Conservation (phyloP, 2,329 filamentous ascomycete genomes). For the Diaporthe helianthi region DNA sequence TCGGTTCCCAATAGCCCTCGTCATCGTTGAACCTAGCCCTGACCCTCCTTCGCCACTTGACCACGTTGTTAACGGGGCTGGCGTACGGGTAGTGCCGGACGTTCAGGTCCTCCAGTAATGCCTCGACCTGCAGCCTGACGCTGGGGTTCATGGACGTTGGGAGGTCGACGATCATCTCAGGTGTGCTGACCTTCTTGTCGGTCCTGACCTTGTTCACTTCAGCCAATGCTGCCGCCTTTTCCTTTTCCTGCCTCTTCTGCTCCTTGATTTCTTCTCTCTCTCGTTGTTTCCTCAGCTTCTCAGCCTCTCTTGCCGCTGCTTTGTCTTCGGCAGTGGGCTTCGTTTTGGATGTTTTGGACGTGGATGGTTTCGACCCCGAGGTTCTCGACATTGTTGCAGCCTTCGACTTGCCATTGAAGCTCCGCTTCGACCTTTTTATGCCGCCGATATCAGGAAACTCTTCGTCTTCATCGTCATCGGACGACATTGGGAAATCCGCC, state of each 20-base stretch:
- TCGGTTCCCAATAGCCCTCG: constrained; percentile 70
- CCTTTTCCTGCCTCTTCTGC: constrained; percentile 68
- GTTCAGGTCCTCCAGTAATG: constrained; percentile 58
- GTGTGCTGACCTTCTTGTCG: constrained; percentile 75
- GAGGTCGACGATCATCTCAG: constrained; percentile 80
- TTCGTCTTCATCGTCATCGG: constrained; percentile 44
- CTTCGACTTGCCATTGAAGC: constrained; percentile 16
- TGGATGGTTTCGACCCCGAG: constrained; percentile 36
- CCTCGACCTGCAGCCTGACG: constrained; percentile 53
- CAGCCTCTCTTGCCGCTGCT: constrained; percentile 56
- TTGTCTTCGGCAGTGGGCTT: constrained; percentile 48
- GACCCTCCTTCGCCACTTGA: constrained; percentile 75
- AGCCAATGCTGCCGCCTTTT: constrained; percentile 68
- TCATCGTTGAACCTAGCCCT: constrained; percentile 67
- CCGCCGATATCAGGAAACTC: constrained; percentile 57
- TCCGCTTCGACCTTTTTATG: constrained; percentile 39
- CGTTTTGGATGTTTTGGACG: constrained; percentile 22
- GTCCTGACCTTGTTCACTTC: constrained; percentile 77
- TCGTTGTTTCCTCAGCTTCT: constrained; percentile 61
- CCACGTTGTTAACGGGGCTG: constrained; percentile 57
- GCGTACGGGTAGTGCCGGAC: constrained; percentile 55
- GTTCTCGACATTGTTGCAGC: background rate
- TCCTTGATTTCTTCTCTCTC: constrained; percentile 68
- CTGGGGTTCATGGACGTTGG: constrained; percentile 61
- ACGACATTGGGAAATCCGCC: constrained; percentile 43